Evolutionary conservation across 2,329 filamentous ascomycete species (phyloP), one percentile per base, ranked within the genome.

Genomic region (Epichloe aotearoae): DNA sequence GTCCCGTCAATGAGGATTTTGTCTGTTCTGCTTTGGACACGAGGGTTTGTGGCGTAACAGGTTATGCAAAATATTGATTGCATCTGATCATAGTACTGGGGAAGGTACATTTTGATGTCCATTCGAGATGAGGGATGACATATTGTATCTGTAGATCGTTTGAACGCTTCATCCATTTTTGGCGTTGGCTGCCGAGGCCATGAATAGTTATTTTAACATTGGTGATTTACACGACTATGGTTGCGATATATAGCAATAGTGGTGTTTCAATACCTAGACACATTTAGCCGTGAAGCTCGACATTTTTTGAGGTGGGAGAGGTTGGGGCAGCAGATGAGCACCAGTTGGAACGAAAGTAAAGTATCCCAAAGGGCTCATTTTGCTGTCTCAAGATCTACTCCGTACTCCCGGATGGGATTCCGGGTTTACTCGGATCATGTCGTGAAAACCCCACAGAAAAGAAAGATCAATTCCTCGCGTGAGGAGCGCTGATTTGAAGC

Each of bases 241-340:
- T 50, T 23, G 47, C 43, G 19, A 40, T 43, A 42, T 23, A 42
- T 40, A 23, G 36, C 20, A 46, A 41, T 37, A 50, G 14, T 36
- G 45, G 33, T 40, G 41, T 42, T 45, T 48, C 40, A 49, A 37
- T 43, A 45, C 42, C 46, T 51, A 50, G 47, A 37, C 44, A 55
- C 34, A 46, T 55, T 58, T 58, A 58, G 57, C 52, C 52, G 53
- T 50, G 12, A 30, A 49, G 47, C 45, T 46, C 41, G 19, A 55
- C 30, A 33, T 48, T 39, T 50, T 51, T 30, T 5, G 17, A 37
- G 15, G 11, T 42, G 30, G 30, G 38, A 49, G 17, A 43, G n/a
- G n/a, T 38, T 20, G 36, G 39, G 37, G 8, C 42, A 44, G 19
- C 26, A 46, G 34, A 39, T 19, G 6, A 40, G 41, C 36, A 34